Base-by-base conservation (phyloP, 2,329 filamentous ascomycete species). In the Verticillium longisporum region DNA sequence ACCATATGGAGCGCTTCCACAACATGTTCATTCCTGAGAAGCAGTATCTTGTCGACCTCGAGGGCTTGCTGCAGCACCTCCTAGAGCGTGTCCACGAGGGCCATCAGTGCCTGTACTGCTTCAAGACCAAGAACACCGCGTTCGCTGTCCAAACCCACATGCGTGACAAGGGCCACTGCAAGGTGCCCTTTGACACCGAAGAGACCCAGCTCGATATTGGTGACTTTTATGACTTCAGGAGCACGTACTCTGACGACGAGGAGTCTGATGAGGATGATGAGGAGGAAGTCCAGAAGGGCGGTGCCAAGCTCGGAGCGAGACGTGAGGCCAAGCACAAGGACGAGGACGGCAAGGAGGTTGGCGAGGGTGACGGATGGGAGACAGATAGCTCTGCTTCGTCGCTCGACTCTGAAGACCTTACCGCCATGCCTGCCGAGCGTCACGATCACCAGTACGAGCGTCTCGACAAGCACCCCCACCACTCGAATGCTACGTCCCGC, bases 11-110 rank as follows among this genome's bases (percentile, higher is more conserved):
- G 72, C 89, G 91, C 63, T 88, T 89, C 69, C 95, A 99, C 72
- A 92, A 94, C 78, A 92, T 97, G 87, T 97, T 98, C 75, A 88
- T 99, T 64, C 95, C 95, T 0, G 95, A 99, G 73, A 90, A 87
- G 75, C 79, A 88, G 36, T 99, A 92, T 69, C 78, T 99, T 2
- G 86, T 90, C 4, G 85, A 99, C 69, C 73, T 95, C 3, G 88
- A 96, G 63, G 93, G 93, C 1, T 79, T 99, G 57, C 77, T 99
- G 63, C 81, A 82, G 60, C 88, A 92, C 64, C 81, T 99, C 14
- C 88, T 92, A 69, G 82, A 88, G 65, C 96, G 92, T 67, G 88
- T 99, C 50, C 84, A 88, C 63, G 85, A 92, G 62, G 85, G 88
- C 64, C 87, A 92, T 71, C 88, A 96, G 73, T 99, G 95, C 73